Conservation (phyloP, 2,329 filamentous ascomycete species). For the Grosmannia clavigera region DNA sequence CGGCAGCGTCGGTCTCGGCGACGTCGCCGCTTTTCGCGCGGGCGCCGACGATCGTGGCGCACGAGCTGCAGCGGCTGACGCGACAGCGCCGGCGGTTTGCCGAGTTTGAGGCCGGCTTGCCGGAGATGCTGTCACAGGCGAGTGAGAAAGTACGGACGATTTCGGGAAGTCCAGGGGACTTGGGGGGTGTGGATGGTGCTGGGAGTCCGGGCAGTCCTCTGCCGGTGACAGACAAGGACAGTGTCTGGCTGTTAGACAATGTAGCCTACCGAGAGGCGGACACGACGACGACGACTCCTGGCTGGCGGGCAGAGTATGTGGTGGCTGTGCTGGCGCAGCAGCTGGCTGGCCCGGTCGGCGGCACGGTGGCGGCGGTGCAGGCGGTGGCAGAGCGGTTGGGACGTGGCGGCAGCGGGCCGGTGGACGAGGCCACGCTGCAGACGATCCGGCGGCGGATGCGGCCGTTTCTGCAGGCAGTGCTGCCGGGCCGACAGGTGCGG, state of each 20-base stretch:
- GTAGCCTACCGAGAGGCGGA: constrained; percentile 43
- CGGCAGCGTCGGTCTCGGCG: not conserved
- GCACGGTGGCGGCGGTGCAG: constrained; percentile 54
- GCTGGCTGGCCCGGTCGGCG: constrained; percentile 52
- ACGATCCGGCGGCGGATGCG: constrained; percentile 55
- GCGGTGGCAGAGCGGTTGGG: constrained; percentile 20
- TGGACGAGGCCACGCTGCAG: constrained; percentile 35
- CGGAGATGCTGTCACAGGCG: constrained; percentile 7
- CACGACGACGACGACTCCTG: constrained; percentile 15
- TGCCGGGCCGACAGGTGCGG: constrained; percentile 56
- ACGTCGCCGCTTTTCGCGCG: not conserved
- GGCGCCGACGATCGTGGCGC: constrained; percentile 3
- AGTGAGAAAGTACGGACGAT: not conserved
- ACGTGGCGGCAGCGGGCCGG: constrained; percentile 31
- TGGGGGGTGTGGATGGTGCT: constrained; percentile 32
- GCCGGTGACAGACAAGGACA: constrained; percentile 51
- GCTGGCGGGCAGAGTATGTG: constrained; percentile 78
- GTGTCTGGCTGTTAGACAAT: constrained; percentile 84
- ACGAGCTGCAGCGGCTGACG: constrained; percentile 37
- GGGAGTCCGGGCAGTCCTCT: constrained; percentile 50
- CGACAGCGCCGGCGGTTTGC: constrained; percentile 36
- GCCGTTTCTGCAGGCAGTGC: constrained; percentile 67
- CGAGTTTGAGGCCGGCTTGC: constrained; percentile 35
- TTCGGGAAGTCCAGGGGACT: not conserved
- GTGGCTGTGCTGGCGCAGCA: constrained; percentile 68